Percentiles rank a stretch among this genome's conserved stretches.
Evolutionary conservation across 257 asterid species (phyloP).

Genomic region (Nicotiana sylvestris): DNA sequence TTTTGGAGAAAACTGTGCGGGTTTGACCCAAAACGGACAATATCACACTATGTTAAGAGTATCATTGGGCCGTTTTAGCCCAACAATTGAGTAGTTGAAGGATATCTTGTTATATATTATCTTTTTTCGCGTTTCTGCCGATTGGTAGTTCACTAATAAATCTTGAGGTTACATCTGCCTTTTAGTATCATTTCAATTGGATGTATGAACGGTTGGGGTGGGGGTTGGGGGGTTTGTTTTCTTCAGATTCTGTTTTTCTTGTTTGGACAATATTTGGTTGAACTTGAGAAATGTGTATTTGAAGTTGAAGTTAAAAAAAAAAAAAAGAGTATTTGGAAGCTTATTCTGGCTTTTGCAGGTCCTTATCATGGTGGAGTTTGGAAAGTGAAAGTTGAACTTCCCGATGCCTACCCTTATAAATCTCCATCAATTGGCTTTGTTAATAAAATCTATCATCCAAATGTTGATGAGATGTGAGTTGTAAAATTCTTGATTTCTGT

Average conservation of each 20-base stretch:
- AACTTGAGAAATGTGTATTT: too few species aligned
- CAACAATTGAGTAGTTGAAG: not conserved
- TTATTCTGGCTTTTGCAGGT: conserved; percentile 44
- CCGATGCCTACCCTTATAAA: conserved; percentile 91
- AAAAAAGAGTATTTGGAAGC: too few species aligned
- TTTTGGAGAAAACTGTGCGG: too few species aligned
- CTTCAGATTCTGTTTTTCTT: not conserved
- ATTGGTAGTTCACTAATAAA: not conserved
- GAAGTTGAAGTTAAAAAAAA: too few species aligned
- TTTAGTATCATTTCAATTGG: not conserved
- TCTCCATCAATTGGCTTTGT: conserved; percentile 92
- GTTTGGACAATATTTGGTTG: too few species aligned
- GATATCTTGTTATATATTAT: not conserved
- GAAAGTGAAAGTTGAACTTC: conserved; percentile 94
- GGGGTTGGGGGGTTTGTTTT: not conserved
- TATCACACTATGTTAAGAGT: too few species aligned
- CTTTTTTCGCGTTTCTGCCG: not conserved
- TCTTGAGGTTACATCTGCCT: not conserved
- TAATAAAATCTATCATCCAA: conserved; percentile 92
- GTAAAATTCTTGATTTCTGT: not conserved
- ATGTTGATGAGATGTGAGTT: conserved; percentile 92
- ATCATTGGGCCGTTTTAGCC: too few species aligned
- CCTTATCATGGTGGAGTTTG: conserved; percentile 94
- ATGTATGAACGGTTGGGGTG: not conserved
- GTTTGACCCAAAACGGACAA: too few species aligned